These are phyloP conservation scores for Wickerhamiella qilinensis DNA, from an alignment of 805 yeast genomes.

Conservation along the genomic window DNA sequence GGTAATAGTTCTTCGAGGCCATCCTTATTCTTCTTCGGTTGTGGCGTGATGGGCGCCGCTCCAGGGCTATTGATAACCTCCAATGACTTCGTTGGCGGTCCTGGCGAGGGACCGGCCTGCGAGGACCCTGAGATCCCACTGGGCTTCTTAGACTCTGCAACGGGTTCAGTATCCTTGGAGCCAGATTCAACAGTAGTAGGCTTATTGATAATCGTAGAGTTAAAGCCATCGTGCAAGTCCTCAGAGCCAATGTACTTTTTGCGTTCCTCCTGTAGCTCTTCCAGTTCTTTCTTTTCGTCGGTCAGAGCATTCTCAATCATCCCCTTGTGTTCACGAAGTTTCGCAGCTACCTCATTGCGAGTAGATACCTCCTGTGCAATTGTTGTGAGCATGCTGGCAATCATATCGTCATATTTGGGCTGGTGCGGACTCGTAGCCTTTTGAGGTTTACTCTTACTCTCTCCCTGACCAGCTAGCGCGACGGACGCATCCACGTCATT, in stretches of 20 bases:
- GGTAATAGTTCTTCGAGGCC: slow-evolving; percentile 29
- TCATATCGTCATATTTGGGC: slow-evolving; percentile 73
- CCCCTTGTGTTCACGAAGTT: slow-evolving; percentile 40
- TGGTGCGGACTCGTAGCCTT: slow-evolving; percentile 18
- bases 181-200: slow-evolving; percentile 17
- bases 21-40: slow-evolving; percentile 13
- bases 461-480: slow-evolving; percentile 12
- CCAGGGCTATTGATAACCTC: slow-evolving; percentile 21
- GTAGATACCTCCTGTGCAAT: slow-evolving; percentile 41
- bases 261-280: slow-evolving; percentile 53
- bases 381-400: slow-evolving; percentile 75
- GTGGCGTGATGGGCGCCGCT: background rate
- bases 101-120: background rate
- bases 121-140: background rate
- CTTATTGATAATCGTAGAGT: slow-evolving; percentile 64
- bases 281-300: slow-evolving; percentile 49
- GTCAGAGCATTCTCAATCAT: slow-evolving; percentile 36
- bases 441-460: slow-evolving; percentile 17
- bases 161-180: slow-evolving; percentile 21
- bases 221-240: slow-evolving; percentile 85
- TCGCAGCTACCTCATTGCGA: slow-evolving; percentile 22
- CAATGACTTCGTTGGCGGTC: slow-evolving; percentile 13
- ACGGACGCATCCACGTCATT: slow-evolving; percentile 15
- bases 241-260: slow-evolving; percentile 68
- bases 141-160: slow-evolving; percentile 7